Evolutionary conservation across 1,284 basidiomycete species (phyloP), one percentile per base, ranked within the genome.

Genomic region (Leccinum fallax): DNA sequence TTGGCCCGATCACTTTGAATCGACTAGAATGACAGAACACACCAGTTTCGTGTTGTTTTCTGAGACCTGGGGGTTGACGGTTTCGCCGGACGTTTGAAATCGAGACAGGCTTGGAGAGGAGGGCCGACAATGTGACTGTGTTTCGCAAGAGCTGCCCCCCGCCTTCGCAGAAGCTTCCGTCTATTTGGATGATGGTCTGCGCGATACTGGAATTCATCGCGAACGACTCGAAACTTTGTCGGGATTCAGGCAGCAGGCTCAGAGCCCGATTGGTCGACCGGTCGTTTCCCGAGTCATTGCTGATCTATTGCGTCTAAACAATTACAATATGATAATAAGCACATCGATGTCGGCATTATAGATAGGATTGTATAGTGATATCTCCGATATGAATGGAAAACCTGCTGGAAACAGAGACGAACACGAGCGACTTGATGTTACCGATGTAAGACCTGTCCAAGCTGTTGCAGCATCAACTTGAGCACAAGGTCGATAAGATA

Each of bases 71-170:
- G 15, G 81, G 82, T 51, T 65, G 78, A 58, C 89, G 79, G 32
- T 79, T 79, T 46, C 74, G 75, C 36, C 90, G 83, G 28, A 91
- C 84, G 21, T 88, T 86, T 34, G 81, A 71, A 58, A 92, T 84
- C 0, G 77, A 75, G 19, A 91, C 76, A 2, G 85, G 83, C 62
- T 81, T 85, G 16, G 74, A 75, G 24, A 89, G 77, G 16, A 92
- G 75, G 5, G 84, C 82, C 34, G 89, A 83, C 38, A 90, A 76
- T 2, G 87, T 78, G 48, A 88, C 79, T 0, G 86, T 76, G 68
- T 89, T 90, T 53, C 89, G 84, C 19, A 92, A 75, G 38, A 91
- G 83, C 67, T 92, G 89, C 0, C 89, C 89, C 3, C 89, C 89
- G 8, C 90, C 89, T 76, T 83, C 82, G 38, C 83, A 74, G 40